Conservation (phyloP, 441 rosid genomes). For the Syzygium syzygioides region DNA sequence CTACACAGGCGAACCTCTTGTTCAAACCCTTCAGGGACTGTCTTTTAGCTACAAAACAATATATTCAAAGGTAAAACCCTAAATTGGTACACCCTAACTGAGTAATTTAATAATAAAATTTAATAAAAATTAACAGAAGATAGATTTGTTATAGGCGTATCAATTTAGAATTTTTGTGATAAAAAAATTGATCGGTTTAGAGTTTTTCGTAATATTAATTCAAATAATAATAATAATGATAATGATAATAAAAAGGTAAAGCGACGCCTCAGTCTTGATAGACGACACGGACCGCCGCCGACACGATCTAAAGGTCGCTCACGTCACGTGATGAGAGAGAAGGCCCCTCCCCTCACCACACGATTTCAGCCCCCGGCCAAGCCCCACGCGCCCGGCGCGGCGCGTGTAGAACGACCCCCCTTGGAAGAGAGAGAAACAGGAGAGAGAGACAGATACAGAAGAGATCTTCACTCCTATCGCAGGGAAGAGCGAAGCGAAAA, state of each 20-base stretch:
- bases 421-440: not conserved
- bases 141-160: no score
- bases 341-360: not conserved
- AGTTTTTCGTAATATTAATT: no score
- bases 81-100: no score
- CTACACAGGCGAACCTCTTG: no score
- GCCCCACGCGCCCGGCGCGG: not conserved
- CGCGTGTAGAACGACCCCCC: no score
- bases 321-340: not conserved
- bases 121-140: no score
- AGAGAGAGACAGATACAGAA: not conserved
- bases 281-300: not conserved
- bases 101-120: no score
- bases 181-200: no score
- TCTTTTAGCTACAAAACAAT: no score
- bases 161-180: fast-evolving
- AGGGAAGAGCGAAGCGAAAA: not conserved
- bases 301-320: no score
- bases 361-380: not conserved
- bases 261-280: not conserved
- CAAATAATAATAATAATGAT: not conserved
- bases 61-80: no score
- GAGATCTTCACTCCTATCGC: not conserved
- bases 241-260: not conserved
- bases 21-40: no score